Evolutionary conservation across 441 rosid species (phyloP).

Genomic region (Mallotus japonicus): DNA sequence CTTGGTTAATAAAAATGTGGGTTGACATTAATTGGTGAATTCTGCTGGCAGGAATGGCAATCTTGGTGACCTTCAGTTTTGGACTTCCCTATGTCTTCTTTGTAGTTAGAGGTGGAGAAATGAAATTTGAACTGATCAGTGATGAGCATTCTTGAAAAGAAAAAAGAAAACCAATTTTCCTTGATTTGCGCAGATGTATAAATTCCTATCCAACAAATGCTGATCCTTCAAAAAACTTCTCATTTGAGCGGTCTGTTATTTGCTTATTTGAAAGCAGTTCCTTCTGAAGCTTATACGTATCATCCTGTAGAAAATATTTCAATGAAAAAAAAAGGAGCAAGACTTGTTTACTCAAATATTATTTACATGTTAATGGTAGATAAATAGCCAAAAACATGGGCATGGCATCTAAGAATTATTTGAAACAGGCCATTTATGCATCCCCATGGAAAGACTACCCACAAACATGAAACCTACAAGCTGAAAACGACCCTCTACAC

Average conservation of each 20-base stretch:
- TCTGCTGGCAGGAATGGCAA: slow-evolving; percentile 46
- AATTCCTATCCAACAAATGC: no score
- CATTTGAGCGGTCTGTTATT: neutral
- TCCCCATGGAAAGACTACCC: slow-evolving; percentile 2
- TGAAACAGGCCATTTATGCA: slow-evolving; percentile 15
- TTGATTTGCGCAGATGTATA: neutral
- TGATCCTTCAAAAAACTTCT: no score
- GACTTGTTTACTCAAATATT: neutral
- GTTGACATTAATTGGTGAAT: neutral
- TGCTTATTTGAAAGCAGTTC: neutral
- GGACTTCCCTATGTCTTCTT: slow-evolving; percentile 63
- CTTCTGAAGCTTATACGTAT: neutral
- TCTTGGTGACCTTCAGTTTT: slow-evolving; percentile 45
- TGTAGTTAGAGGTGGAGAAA: slow-evolving; percentile 41
- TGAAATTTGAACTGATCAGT: slow-evolving; percentile 36
- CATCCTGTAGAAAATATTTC: neutral
- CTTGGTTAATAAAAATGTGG: neutral
- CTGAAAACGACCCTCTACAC: slow-evolving; percentile 10
- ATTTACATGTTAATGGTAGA: slow-evolving; percentile 15
- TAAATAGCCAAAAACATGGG: neutral
- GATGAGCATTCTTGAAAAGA: neutral
- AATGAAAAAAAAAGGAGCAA: neutral
- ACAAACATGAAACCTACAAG: slow-evolving; percentile 12
- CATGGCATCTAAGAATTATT: slow-evolving; percentile 7
- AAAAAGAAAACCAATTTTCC: neutral